phyloP scores from a whole-genome alignment of 1,284 basidiomycete genomes.

The Schizophyllum amplum region DNA sequence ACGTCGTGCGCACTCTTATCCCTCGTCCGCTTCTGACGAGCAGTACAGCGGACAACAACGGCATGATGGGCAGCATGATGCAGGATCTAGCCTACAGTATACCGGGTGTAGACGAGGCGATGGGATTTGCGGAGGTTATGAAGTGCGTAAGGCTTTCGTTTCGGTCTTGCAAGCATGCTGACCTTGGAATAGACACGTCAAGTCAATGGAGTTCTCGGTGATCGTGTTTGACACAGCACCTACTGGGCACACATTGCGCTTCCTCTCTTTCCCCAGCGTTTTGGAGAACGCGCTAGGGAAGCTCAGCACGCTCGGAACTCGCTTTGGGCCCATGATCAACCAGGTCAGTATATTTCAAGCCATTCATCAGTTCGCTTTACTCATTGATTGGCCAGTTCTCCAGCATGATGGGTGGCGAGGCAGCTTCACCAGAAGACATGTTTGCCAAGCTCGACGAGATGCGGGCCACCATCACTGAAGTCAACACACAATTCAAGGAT shows the following conservation, averaged over 20 bases:
- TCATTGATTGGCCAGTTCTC: conserved; percentile 60
- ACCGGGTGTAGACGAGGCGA: conserved; percentile 98
- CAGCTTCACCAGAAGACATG: conserved; percentile 90
- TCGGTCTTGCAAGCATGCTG: conserved; percentile 3
- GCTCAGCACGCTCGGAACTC: conserved; percentile 82
- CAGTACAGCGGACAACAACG: conserved; percentile 74
- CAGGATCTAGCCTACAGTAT: conserved; percentile 99
- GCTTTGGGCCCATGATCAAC: conserved; percentile 96
- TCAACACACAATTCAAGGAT: conserved; percentile 99
- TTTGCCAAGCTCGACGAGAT: conserved; percentile 97
- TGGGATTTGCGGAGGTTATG: conserved; percentile 99
- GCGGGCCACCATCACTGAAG: conserved; percentile 95
- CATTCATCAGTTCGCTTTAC: background rate
- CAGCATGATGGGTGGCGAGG: conserved; percentile 88
- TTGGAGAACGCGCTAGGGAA: conserved; percentile 97
- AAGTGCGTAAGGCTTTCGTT: conserved; percentile 56
- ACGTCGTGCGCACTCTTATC: conserved; percentile 18
- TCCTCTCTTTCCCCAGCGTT: conserved; percentile 96
- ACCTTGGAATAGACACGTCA: conserved; percentile 71
- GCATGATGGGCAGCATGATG: conserved; percentile 99
- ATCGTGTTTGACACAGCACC: conserved; percentile 99
- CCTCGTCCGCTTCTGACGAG: background rate
- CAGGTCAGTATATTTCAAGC: conserved; percentile 46
- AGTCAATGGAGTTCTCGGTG: conserved; percentile 99
- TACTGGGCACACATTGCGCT: conserved; percentile 96